Evolutionary conservation across 768 basidiomycete genomes (phyloP).

Genomic region (Collybiopsis confluens): DNA sequence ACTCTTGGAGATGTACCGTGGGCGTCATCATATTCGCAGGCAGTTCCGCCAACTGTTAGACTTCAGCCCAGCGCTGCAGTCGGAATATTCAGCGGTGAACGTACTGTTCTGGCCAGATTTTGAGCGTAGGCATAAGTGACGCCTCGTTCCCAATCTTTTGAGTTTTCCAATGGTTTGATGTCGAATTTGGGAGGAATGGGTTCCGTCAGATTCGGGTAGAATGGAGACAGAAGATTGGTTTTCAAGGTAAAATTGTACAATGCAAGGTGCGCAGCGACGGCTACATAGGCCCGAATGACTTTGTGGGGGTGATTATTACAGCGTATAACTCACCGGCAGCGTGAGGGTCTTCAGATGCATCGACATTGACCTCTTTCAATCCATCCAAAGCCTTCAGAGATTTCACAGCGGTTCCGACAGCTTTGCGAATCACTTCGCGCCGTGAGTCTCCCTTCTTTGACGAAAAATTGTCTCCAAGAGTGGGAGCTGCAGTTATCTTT

Average conservation of each 20-base stretch:
- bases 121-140: conserved; percentile 71
- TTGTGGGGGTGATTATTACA: neutral
- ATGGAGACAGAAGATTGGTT: conserved; percentile 61
- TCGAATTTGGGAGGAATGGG: conserved; percentile 45
- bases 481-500: conserved; percentile 50
- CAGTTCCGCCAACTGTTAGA: conserved; percentile 67
- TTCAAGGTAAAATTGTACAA: conserved; percentile 76
- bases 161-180: conserved; percentile 41
- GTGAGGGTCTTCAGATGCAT: conserved; percentile 65
- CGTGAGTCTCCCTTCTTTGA: conserved; percentile 40
- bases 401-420: conserved; percentile 72
- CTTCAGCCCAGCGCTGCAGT: neutral
- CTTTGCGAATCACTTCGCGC: conserved; percentile 66
- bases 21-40: conserved; percentile 87
- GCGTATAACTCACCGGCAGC: conserved; percentile 56
- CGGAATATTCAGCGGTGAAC: conserved; percentile 11
- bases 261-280: conserved; percentile 76
- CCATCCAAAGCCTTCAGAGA: conserved; percentile 60
- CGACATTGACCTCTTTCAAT: conserved; percentile 57
- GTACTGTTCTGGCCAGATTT: conserved; percentile 74
- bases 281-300: conserved; percentile 26
- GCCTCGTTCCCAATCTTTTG: conserved; percentile 70
- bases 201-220: conserved; percentile 56
- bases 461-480: conserved; percentile 53
- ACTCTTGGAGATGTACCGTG: conserved; percentile 36